Percentiles rank a stretch among this genome's conserved stretches.
These are phyloP conservation scores for Phytophthora sojae DNA, from an alignment of 352 stramenopile species.

Conservation along the genomic window DNA sequence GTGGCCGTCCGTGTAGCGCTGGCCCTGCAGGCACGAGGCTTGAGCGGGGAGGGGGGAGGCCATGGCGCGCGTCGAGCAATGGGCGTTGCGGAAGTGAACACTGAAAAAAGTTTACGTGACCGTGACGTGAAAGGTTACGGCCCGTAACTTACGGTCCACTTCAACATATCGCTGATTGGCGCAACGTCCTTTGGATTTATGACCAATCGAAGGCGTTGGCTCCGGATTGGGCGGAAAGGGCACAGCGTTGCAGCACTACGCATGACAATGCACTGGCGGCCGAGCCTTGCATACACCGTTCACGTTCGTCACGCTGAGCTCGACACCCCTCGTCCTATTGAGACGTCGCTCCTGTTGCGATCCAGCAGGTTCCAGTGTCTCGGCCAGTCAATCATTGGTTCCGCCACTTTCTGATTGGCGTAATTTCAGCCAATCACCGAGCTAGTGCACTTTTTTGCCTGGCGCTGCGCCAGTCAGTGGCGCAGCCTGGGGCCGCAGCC, in stretches of 20 bases:
- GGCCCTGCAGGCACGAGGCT: slow-evolving; percentile 16
- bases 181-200: background rate
- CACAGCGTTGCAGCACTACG: background rate
- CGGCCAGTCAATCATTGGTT: slow-evolving; percentile 15
- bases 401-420: slow-evolving; percentile 5
- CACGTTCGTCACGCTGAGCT: background rate
- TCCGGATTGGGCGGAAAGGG: background rate
- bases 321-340: background rate
- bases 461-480: too few relatives aligned
- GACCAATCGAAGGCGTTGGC: background rate
- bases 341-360: background rate
- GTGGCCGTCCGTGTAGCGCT: slow-evolving; percentile 47
- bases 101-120: background rate
- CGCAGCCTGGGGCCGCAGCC: background rate
- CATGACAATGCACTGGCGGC: background rate
- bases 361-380: background rate
- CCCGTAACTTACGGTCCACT: background rate
- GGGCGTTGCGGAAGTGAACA: background rate
- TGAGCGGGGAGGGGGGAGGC: slow-evolving; percentile 6
- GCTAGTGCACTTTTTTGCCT: background rate
- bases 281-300: too few relatives aligned
- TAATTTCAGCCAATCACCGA: slow-evolving; percentile 15
- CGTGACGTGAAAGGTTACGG: background rate
- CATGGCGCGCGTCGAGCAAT: slow-evolving; percentile 10
- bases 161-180: background rate